These are phyloP conservation scores for Amanita pallidorosea DNA, from an alignment of 768 basidiomycete genomes.

Conservation along the genomic window DNA sequence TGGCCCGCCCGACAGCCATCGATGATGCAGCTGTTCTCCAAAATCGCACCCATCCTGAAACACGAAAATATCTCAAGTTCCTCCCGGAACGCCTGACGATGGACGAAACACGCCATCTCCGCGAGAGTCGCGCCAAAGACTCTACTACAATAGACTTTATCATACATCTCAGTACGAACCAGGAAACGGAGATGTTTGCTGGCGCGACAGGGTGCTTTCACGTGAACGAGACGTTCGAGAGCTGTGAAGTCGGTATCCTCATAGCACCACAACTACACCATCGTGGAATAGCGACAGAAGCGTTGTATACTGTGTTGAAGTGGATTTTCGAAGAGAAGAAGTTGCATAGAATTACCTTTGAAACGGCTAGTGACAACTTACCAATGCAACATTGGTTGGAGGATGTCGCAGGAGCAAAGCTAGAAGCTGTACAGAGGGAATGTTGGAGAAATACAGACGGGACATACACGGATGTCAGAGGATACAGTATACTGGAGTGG, in stretches of 20 bases:
- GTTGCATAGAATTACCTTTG: slow-evolving; percentile 30
- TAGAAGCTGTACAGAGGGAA: slow-evolving; percentile 28
- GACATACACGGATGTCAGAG: slow-evolving; percentile 24
- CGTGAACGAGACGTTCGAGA: slow-evolving; percentile 21
- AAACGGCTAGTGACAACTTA: slow-evolving; percentile 28
- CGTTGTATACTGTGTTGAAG: slow-evolving; percentile 27
- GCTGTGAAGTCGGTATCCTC: slow-evolving; percentile 32
- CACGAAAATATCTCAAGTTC: slow-evolving; percentile 26
- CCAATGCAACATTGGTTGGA: slow-evolving; percentile 38
- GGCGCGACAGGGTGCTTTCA: slow-evolving; percentile 28
- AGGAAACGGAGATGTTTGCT: slow-evolving; percentile 19
- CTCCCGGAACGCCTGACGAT: slow-evolving; percentile 23
- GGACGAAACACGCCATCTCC: slow-evolving; percentile 22
- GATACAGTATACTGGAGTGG: slow-evolving; percentile 31
- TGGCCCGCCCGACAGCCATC: slow-evolving; percentile 20
- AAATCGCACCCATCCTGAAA: slow-evolving; percentile 27
- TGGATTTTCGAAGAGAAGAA: slow-evolving; percentile 31
- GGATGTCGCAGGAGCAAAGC: slow-evolving; percentile 23
- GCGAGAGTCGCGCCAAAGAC: slow-evolving; percentile 25
- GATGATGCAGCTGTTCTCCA: slow-evolving; percentile 25
- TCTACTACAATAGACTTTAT: slow-evolving; percentile 24
- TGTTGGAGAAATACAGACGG: slow-evolving; percentile 28
- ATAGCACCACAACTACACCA: slow-evolving; percentile 25
- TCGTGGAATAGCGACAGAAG: slow-evolving; percentile 30
- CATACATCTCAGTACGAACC: slow-evolving; percentile 18